Base-by-base conservation (phyloP, 1,284 basidiomycete genomes). In the Ustilago esculenta region DNA sequence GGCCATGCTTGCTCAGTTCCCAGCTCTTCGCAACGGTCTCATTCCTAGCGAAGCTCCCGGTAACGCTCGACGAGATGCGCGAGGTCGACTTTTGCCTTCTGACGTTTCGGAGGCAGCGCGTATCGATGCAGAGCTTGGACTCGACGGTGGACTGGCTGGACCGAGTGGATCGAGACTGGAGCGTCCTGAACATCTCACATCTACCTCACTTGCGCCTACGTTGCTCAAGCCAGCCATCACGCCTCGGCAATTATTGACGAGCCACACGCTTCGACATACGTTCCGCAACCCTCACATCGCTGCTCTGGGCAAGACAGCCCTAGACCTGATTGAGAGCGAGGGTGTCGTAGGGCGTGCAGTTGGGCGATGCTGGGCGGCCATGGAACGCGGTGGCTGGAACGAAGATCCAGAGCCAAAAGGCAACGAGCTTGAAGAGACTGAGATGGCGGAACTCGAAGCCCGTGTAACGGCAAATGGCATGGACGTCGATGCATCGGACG, bases 211-310 rank as follows among this genome's bases (percentile, higher is more conserved):
- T 17, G 80, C 80, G 1, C 75, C 79, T n/a, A 72, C 76, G 2
- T 52, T 81, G 32, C 70, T 81, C 24, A 70, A 76, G 40, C 80
- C 80, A 4, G 73, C 77, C 18, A 56, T 77, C 36, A 77, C 73
- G 7, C 65, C 80, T 15, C 64, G 73, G 4, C 72, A 64, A 34
- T 42, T 81, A 34, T 60, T 81, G 34, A 65, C 74, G n/a, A 77
- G 74, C 47, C 73, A 76, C 32, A 76, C 78, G 21, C 70, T 81
- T 24, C 71, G 71, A 17, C 80, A 81, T 46, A 81, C 73, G 5
- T 81, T 81, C 57, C 63, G 73, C 29, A 81, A 81, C 42, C 76
- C 79, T 21, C 80, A 81, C 65, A 75, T 81, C 33, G 71, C 67
- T 4, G 76, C 79, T 1, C 56, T 81, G 4, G 72, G 72, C 52